A percentile compares a stretch with the other conserved stretches of the same genome.
phyloP scores from a whole-genome alignment of 1,284 basidiomycete genomes.

The Sporisorium graminicola region DNA sequence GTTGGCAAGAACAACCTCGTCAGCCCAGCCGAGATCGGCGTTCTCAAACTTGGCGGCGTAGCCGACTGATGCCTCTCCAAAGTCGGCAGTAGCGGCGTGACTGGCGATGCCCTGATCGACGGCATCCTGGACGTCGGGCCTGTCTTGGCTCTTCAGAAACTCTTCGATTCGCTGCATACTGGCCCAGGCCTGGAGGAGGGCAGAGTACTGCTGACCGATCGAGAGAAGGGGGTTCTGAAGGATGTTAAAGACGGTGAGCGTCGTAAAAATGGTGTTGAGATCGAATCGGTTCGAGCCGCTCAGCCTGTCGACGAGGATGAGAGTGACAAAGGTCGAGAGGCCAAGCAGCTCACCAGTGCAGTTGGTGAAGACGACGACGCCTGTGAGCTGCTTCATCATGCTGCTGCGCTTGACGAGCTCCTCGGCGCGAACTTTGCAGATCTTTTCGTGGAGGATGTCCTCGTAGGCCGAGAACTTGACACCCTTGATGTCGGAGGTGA shows the following conservation, averaged over 20 bases:
- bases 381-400: constrained; percentile 34
- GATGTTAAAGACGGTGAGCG: constrained; percentile 53
- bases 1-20: constrained; percentile 26
- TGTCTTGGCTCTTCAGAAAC: constrained; percentile 45
- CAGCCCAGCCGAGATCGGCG: constrained; percentile 43
- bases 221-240: constrained; percentile 51
- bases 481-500: constrained; percentile 59
- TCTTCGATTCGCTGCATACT: constrained; percentile 56
- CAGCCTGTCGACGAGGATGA: constrained; percentile 47
- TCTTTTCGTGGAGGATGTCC: constrained; percentile 41
- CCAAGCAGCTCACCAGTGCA: constrained; percentile 36
- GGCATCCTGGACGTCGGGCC: constrained; percentile 23
- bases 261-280: constrained; percentile 59
- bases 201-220: constrained; percentile 59
- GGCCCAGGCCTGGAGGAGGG: constrained; percentile 51
- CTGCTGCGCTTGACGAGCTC: constrained; percentile 35
- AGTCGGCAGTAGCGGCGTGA: neutral
- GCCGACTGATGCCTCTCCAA: neutral
- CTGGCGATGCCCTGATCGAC: constrained; percentile 10
- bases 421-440: constrained; percentile 41
- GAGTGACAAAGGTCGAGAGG: constrained; percentile 44
- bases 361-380: constrained; percentile 44
- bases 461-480: constrained; percentile 65
- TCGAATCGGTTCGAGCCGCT: constrained; percentile 47
- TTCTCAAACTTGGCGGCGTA: constrained; percentile 42